Conservation (phyloP, 305 asterid genomes). For the Fraxinus angustifolia region DNA sequence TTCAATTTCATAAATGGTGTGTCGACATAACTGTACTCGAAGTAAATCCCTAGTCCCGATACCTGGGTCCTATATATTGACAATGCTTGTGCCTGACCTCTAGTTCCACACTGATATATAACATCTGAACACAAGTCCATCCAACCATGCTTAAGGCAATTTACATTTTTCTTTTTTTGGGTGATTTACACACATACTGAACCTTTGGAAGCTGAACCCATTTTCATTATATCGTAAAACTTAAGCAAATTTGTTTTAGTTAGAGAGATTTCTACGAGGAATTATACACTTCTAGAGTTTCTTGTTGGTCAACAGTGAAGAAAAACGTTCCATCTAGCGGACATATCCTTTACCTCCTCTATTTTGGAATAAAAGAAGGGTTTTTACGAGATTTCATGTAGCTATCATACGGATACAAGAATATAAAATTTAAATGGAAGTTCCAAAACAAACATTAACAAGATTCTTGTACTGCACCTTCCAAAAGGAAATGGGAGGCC, state of each 20-base stretch:
- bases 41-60: background rate
- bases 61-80: background rate
- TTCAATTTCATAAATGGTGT: background rate
- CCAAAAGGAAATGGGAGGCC: conserved; percentile 96
- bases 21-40: background rate
- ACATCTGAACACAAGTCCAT: background rate
- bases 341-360: background rate
- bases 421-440: conserved; percentile 3
- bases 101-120: background rate
- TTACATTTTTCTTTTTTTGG: background rate
- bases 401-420: background rate
- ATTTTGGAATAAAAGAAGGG: background rate
- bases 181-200: background rate
- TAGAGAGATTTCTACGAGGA: background rate
- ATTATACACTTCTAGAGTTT: background rate
- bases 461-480: conserved; percentile 50
- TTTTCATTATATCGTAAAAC: background rate
- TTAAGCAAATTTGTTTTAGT: background rate
- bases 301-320: background rate
- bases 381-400: background rate
- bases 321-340: background rate
- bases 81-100: background rate
- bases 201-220: conserved; percentile 3
- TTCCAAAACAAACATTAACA: background rate
- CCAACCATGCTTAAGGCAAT: background rate